Evolutionary conservation across 225 moss, liverwort and hornwort genomes (phyloP), one percentile per base, ranked within the genome.

Genomic region (Climacium dendroides): DNA sequence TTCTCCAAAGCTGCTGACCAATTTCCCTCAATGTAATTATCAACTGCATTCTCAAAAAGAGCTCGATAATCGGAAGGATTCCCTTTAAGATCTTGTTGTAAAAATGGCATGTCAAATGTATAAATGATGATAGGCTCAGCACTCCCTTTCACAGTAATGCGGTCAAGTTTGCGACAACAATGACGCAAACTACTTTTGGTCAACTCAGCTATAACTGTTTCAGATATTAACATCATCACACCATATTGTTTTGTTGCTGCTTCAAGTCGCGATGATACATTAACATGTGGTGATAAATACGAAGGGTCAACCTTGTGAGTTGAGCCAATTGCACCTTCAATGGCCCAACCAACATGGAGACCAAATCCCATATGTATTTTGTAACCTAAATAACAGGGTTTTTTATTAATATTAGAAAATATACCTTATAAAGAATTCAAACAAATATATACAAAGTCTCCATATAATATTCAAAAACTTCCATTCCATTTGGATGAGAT

Each of bases 251-350:
- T 99, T 20, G 98, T 99, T 50, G 98, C 96, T 9, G 97, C 98
- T 90, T 99, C 97, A 48, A 99, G 90, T 80, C 98, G 89, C 1
- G 98, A 99, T 35, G 98, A 97, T 84, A 97, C 95, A 69, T 99
- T 99, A 53, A 99, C 97, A 88, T 99, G 98, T n/a, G 98, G 98
- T 54, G 98, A 99, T 22, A 99, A 81, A 86, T 99, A 99, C 2
- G 98, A 95, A 50, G 97, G 97, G 30, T 99, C 98, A 39, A 99
- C 98, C 82, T 99, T 99, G 79, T 99, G 97, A 15, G 98, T 91
- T n/a, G 98, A 99, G 57, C 98, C 98, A 74, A 99, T 99, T 28
- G 98, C 98, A 43, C 98, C 98, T 89, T 99, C 98, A 80, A 99
- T 99, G 29, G 98, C 98, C 98, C 97, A 99, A 24, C 98, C 98